Evolutionary conservation across 2,329 filamentous ascomycete genomes (phyloP), one percentile per base, ranked within the genome.

Genomic region (Penicillium sp.): DNA sequence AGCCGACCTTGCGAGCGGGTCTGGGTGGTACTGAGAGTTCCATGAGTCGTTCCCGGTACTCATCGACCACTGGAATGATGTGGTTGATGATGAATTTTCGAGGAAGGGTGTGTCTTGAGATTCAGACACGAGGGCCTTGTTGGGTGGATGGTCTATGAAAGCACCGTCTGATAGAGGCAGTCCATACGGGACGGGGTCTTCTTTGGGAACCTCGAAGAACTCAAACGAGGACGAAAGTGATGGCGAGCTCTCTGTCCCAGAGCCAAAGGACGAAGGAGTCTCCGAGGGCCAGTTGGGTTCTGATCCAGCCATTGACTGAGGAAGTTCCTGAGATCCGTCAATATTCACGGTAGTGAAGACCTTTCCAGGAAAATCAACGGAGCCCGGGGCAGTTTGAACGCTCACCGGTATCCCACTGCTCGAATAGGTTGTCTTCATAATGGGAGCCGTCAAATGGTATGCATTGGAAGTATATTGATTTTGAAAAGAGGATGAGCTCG

Each of bases 181-280:
- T 15, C 39, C 37, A 6, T 17, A 43, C 5, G n/a, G 22, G 14
- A 43, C 11, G 15, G 45, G 11, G 2, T 60, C 48, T 0, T 60
- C 53, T 20, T 34, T 35, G 28, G 54, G 17, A 0, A 20, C 1
- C 11, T 57, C 57, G 8, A 49, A 14, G 2, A 59, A 38, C 1
- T 45, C 60, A 22, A 62, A 63, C 1, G 59, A 59, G 1, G 63
- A 61, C 7, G 54, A 55, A 1, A 61, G 41, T 7, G 62, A 65
- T 11, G 62, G 49, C 0, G 53, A 54, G 0, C 63, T 60, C 1
- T 66, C 62, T 5, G 34, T 50, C 8, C 52, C 49, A 1, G 53
- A 45, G 8, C 61, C 52, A 5, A 67, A 63, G 0, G 58, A 59
- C 8, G 66, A 53, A 31, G 61, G 55, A 31, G 60, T 57, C 37